Evolutionary conservation across 345 rosid species (phyloP).

Genomic region (Eucalyptus lansdowneana): DNA sequence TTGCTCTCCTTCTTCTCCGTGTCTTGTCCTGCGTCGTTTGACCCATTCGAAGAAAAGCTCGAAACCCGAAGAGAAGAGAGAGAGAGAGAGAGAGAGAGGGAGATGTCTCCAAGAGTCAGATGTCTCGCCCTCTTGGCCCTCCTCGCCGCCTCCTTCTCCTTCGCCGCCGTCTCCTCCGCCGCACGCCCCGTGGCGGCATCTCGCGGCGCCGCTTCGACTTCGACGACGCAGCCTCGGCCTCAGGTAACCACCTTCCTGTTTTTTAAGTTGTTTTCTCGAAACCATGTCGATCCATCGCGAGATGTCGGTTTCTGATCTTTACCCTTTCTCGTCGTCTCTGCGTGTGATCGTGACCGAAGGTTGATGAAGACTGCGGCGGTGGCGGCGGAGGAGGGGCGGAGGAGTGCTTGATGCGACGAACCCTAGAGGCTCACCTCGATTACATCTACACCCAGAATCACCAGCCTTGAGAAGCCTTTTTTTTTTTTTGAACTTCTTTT

Average conservation of each 20-base stretch:
- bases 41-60: neutral
- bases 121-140: neutral
- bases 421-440: conserved; percentile 3
- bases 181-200: neutral
- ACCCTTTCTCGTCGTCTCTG: neutral
- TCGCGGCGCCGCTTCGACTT: neutral
- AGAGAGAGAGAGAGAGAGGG: neutral
- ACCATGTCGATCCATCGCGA: neutral
- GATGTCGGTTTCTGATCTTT: neutral
- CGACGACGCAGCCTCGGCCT: neutral
- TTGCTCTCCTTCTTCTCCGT: neutral
- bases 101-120: neutral
- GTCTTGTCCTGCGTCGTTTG: neutral
- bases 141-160: neutral
- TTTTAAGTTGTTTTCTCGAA: neutral
- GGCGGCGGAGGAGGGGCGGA: neutral
- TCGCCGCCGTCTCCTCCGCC: neutral
- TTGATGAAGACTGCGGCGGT: neutral
- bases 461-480: neutral
- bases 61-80: neutral
- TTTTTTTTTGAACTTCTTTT: neutral
- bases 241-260: neutral
- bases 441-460: conserved; percentile 8
- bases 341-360: neutral
- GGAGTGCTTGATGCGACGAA: conserved; percentile 5